Evolutionary conservation across 2,329 filamentous ascomycete genomes (phyloP).

Genomic region (Alternaria burnsii): DNA sequence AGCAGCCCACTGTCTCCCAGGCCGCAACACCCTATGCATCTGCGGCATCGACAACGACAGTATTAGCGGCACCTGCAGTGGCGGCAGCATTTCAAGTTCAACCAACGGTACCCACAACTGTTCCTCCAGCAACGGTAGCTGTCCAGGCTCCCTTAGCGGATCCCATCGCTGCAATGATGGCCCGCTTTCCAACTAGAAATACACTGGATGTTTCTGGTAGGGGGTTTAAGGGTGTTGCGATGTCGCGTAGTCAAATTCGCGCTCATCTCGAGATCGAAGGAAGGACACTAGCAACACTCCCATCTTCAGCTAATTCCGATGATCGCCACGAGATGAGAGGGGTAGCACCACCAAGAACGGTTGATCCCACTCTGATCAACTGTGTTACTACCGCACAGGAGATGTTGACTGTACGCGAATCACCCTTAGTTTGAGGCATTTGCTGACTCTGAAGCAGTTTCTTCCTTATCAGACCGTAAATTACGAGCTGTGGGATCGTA

Average conservation of each 20-base stretch:
- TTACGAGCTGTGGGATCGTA: neutral
- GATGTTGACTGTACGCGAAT: neutral
- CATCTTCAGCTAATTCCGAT: neutral
- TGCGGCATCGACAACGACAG: neutral
- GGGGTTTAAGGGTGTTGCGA: neutral
- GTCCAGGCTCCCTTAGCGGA: neutral
- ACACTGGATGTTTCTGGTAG: neutral
- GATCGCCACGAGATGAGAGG: neutral
- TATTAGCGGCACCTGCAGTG: neutral
- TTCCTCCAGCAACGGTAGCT: neutral
- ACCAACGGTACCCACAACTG: neutral
- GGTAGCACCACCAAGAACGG: conserved; percentile 1
- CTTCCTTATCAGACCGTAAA: neutral
- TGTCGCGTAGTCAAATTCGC: conserved; percentile 6
- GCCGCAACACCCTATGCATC: neutral
- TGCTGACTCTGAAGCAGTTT: neutral
- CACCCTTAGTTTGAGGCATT: neutral
- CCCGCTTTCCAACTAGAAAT: neutral
- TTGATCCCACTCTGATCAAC: neutral
- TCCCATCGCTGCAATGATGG: neutral
- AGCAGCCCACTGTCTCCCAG: neutral
- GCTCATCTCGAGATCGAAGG: neutral
- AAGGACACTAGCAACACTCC: neutral
- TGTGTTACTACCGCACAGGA: neutral
- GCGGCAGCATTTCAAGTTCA: neutral